Base-by-base conservation (phyloP, 306 rosid species). In the Gleditsia sinensis region DNA sequence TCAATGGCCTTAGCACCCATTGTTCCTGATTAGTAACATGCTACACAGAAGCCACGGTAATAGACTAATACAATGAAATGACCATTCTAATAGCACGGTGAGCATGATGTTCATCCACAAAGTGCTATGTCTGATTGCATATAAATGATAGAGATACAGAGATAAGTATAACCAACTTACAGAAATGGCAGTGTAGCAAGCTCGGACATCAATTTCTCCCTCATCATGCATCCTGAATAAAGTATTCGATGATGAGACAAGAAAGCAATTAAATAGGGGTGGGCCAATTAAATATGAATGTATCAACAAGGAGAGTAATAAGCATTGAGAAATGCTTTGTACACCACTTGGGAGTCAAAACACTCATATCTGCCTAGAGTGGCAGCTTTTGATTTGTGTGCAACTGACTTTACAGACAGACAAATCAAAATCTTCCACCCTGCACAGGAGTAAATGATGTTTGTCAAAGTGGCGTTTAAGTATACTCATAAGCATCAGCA, bases 161-260 rank as follows among this genome's bases (percentile, higher is more conserved):
- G 55, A 20, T 11, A n/a, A n/a, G n/a, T n/a, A n/a, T n/a, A 69
- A 50, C 39, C 32, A 81, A 87, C 94, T 85, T 84, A 91, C 98
- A 78, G 98, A 91, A 75, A 94, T 87, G 54, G 98, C 97, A 79
- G 97, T 94, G 88, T 94, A 94, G 90, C 92, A 88, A 70, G 97
- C 97, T 54, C 98, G 94, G 32, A 85, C 91, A 65, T 94, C 98
- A 65, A 90, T 86, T 87, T 94, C 98, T 74, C 97, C 98, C 36
- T 75, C 91, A 78, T 88, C 89, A 70, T 94, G 98, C 97, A 91
- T 91, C 82, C 98, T 94, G 66, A 61, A 30, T 48, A 71, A 58
- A 50, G 60, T 27, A 64, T 69, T 75, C 6, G 27, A 78, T 20
- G 33, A 57, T 72, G 61, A 13, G 49, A 81, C 30, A 30, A 60